Evolutionary conservation across 2,329 filamentous ascomycete species (phyloP).

Genomic region (Sporothrix schenckii): DNA sequence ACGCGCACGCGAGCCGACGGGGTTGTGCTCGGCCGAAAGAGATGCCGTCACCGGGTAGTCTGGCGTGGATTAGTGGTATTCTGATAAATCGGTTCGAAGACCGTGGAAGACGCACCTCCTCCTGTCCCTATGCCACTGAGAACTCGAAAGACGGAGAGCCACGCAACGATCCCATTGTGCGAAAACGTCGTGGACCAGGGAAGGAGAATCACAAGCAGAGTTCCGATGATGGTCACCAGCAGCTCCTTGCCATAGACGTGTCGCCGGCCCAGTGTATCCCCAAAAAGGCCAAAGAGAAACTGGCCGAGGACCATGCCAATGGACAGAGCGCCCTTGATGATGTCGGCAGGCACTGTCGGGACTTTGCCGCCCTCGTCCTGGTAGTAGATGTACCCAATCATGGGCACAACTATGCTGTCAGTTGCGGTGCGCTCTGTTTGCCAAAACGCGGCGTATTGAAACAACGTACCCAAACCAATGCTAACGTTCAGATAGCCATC

Average conservation of each 20-base stretch:
- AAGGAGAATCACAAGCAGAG: constrained; percentile 27
- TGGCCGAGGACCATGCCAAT: constrained; percentile 67
- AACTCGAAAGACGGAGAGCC: constrained; percentile 30
- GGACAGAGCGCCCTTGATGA: constrained; percentile 67
- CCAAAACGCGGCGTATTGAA: not conserved
- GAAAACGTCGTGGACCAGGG: constrained; percentile 13
- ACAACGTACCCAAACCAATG: not conserved
- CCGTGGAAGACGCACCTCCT: constrained; percentile 29
- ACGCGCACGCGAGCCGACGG: not conserved
- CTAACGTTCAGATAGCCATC: constrained; percentile 9
- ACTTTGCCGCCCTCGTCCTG: constrained; percentile 44
- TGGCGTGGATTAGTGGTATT: not conserved
- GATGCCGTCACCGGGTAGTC: constrained; percentile 3
- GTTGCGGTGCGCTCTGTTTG: not conserved
- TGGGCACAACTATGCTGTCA: constrained; percentile 19
- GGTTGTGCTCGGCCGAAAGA: constrained; percentile 2
- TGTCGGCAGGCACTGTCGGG: constrained; percentile 59
- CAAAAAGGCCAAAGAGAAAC: constrained; percentile 64
- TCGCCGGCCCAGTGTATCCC: constrained; percentile 65
- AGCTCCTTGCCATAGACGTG: constrained; percentile 69
- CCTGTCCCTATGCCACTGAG: constrained; percentile 17
- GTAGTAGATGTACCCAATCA: constrained; percentile 28
- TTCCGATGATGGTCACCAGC: constrained; percentile 31
- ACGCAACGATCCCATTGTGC: constrained; percentile 17
- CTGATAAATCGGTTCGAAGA: not conserved